Evolutionary conservation across 805 yeast species (phyloP).

Genomic region (Suhomyces kilbournensis): DNA sequence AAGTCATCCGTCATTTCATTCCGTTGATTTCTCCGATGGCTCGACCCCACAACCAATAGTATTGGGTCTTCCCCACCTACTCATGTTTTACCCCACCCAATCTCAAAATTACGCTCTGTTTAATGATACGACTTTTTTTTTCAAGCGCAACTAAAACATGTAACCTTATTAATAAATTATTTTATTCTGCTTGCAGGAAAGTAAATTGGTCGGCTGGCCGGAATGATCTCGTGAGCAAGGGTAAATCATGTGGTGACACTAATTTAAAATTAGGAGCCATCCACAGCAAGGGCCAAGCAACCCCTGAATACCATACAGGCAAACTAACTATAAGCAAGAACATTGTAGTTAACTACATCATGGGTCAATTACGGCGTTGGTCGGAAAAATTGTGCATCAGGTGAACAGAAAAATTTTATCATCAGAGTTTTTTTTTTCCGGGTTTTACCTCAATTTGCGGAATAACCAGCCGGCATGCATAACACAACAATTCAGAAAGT

Average conservation of each 20-base stretch:
- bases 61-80: not conserved
- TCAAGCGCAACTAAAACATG: not conserved
- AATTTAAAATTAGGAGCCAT: not conserved
- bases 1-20: not conserved
- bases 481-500: not conserved
- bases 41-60: not conserved
- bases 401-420: not conserved
- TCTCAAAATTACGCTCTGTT: not conserved
- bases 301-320: not conserved
- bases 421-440: not conserved
- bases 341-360: not conserved
- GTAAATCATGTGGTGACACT: not conserved
- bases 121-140: not conserved
- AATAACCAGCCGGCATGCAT: not conserved
- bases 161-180: not conserved
- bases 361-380: not conserved
- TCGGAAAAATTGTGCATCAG: not conserved
- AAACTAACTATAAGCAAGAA: too few relatives aligned
- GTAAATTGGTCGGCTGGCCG: not conserved
- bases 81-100: not conserved
- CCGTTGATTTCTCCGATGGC: not conserved
- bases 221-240: not conserved
- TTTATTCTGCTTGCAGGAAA: not conserved
- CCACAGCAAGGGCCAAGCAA: not conserved
- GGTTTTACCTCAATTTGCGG: not conserved